Conservation (phyloP, 2,329 filamentous ascomycete species). For the Sarocladium kiliense region DNA sequence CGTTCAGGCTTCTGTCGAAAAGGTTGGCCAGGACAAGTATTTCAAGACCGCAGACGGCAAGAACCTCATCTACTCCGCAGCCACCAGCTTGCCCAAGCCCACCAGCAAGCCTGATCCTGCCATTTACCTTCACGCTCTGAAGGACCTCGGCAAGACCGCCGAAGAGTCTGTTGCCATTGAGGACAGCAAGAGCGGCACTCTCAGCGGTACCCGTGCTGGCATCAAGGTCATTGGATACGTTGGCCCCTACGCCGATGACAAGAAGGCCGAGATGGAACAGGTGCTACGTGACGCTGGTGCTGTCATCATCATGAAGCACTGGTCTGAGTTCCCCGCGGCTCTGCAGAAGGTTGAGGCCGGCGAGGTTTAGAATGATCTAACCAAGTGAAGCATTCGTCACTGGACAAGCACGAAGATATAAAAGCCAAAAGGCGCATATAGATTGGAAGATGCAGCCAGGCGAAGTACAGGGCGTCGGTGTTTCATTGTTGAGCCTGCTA, state of each 20-base stretch:
- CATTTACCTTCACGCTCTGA: conserved; percentile 75
- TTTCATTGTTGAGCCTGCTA: neutral
- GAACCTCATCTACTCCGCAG: conserved; percentile 75
- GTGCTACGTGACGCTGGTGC: conserved; percentile 57
- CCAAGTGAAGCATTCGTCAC: too few relatives aligned
- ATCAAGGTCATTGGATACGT: conserved; percentile 84
- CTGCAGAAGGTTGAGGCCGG: conserved; percentile 42
- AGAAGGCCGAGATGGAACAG: conserved; percentile 61
- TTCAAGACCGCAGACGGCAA: conserved; percentile 48
- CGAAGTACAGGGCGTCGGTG: neutral
- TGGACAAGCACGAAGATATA: too few relatives aligned
- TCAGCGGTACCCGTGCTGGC: conserved; percentile 66
- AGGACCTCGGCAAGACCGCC: conserved; percentile 66
- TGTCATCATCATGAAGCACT: conserved; percentile 55
- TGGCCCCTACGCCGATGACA: conserved; percentile 63
- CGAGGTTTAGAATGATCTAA: conserved; percentile 20
- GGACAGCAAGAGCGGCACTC: conserved; percentile 81
- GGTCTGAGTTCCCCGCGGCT: conserved; percentile 47
- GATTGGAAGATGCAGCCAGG: neutral
- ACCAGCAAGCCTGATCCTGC: conserved; percentile 88
- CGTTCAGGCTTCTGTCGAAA: conserved; percentile 71
- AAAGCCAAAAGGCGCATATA: neutral
- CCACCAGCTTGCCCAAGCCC: conserved; percentile 70
- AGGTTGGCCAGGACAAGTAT: conserved; percentile 74
- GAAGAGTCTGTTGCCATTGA: conserved; percentile 76